These are phyloP conservation scores for Xylaria arbuscula DNA, from an alignment of 2,329 filamentous ascomycete genomes.

Conservation along the genomic window DNA sequence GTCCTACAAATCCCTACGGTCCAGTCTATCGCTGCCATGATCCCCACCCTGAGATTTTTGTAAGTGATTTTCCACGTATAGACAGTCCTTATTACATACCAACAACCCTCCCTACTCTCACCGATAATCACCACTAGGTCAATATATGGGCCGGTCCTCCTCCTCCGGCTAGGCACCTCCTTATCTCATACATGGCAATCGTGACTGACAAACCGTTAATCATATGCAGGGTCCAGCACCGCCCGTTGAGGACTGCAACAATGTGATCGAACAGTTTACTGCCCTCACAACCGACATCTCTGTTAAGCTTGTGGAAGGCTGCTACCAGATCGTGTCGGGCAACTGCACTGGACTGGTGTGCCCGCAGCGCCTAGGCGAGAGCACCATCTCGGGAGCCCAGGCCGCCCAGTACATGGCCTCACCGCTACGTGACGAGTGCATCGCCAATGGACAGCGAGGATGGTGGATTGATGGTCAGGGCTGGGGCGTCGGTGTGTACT, in stretches of 20 bases:
- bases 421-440: constrained; percentile 44
- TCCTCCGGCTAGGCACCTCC: not conserved
- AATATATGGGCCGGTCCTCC: not conserved
- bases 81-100: not conserved
- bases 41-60: constrained; percentile 38
- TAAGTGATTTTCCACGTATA: constrained; percentile 21
- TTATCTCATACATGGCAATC: not conserved
- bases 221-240: constrained; percentile 42
- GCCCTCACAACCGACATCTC: constrained; percentile 40
- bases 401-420: constrained; percentile 44
- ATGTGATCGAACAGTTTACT: constrained; percentile 42
- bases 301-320: constrained; percentile 45
- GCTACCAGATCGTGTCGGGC: constrained; percentile 42
- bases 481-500: constrained; percentile 45
- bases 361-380: constrained; percentile 43
- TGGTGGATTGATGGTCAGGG: constrained; percentile 46
- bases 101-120: not conserved
- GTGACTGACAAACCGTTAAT: constrained; percentile 6
- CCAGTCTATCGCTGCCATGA: constrained; percentile 43
- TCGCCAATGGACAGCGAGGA: constrained; percentile 46
- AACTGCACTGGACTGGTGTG: constrained; percentile 47
- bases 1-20: constrained; percentile 17
- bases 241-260: constrained; percentile 45
- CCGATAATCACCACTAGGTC: not conserved
- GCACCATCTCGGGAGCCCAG: constrained; percentile 40